A percentile compares a stretch with the other conserved stretches of the same genome.
Conservation (phyloP, 2,329 filamentous ascomycete species). For the Fusarium beomiforme region DNA sequence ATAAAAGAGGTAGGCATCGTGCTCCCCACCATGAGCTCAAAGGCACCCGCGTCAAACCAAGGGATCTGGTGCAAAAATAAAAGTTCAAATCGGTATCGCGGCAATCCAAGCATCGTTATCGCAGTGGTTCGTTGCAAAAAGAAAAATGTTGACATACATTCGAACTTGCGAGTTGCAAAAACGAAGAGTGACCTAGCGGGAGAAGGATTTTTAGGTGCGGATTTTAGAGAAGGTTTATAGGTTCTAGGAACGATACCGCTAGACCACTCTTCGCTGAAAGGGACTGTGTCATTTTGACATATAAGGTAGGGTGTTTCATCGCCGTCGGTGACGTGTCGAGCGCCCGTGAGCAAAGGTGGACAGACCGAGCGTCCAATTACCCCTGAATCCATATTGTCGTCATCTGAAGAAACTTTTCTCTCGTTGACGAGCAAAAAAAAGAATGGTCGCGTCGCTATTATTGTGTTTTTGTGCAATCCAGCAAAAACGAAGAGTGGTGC, state of each 20-base stretch:
- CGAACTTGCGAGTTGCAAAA: not conserved
- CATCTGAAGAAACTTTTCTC: not conserved
- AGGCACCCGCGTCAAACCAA: not conserved
- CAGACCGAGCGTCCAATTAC: not conserved
- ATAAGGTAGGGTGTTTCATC: not conserved
- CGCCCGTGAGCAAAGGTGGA: not conserved
- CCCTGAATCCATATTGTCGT: not conserved
- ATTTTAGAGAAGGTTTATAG: not conserved
- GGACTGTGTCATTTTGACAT: not conserved
- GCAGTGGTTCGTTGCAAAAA: not conserved
- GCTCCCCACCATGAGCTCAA: not conserved
- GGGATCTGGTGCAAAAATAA: not conserved
- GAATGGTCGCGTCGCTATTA: not conserved
- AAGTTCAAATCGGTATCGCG: not conserved
- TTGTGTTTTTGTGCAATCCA: not conserved
- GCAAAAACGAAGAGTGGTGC: not conserved
- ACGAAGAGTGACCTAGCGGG: not conserved
- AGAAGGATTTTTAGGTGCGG: not conserved
- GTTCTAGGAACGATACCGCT: not conserved
- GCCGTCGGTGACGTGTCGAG: not conserved
- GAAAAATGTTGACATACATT: not conserved
- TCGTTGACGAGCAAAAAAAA: not conserved
- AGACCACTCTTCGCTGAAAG: not conserved
- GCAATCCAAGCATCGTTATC: not conserved
- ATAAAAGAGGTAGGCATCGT: not conserved